These are phyloP conservation scores for Aquanectria penicillioides DNA, from an alignment of 2,329 filamentous ascomycete genomes.

Conservation along the genomic window DNA sequence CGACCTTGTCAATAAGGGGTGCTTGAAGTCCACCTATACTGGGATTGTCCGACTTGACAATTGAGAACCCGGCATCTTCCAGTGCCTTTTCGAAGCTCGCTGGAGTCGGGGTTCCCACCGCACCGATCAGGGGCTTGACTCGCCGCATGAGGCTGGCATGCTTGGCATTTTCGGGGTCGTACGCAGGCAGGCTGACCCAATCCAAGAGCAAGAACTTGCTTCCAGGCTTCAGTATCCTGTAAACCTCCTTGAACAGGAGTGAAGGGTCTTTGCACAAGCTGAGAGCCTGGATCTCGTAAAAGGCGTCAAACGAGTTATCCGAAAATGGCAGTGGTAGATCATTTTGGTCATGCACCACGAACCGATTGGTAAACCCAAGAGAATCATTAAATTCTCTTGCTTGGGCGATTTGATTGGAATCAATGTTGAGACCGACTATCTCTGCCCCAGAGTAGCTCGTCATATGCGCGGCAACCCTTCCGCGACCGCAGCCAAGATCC, in stretches of 20 bases:
- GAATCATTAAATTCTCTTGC: slow-evolving; percentile 2
- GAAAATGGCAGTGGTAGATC: slow-evolving; percentile 14
- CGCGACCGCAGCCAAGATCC: slow-evolving; percentile 20
- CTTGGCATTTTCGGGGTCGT: slow-evolving; percentile 3
- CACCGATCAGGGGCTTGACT: slow-evolving; percentile 18
- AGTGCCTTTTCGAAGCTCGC: slow-evolving; percentile 15
- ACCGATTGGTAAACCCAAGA: slow-evolving; percentile 10
- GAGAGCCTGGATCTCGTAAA: slow-evolving; percentile 22
- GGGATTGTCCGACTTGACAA: slow-evolving; percentile 14
- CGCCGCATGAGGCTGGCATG: slow-evolving; percentile 16
- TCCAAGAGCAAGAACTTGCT: slow-evolving; percentile 18
- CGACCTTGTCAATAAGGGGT: slow-evolving; percentile 17
- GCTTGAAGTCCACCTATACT: slow-evolving; percentile 16
- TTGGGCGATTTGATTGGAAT: slow-evolving; percentile 12
- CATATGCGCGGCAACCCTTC: slow-evolving; percentile 22
- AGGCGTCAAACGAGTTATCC: slow-evolving; percentile 5
- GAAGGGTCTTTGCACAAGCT: slow-evolving; percentile 21
- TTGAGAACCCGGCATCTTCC: slow-evolving; percentile 6
- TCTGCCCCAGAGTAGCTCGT: slow-evolving; percentile 7
- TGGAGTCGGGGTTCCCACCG: slow-evolving; percentile 17
- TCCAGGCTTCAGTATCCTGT: slow-evolving; percentile 11
- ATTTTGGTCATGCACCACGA: slow-evolving; percentile 23
- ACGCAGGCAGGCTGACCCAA: slow-evolving; percentile 19
- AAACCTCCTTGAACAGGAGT: slow-evolving; percentile 12
- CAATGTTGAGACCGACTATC: slow-evolving; percentile 20